phyloP scores from a whole-genome alignment of 371 early-diverging fungal species.

The Choanephora cucurbitarum region DNA sequence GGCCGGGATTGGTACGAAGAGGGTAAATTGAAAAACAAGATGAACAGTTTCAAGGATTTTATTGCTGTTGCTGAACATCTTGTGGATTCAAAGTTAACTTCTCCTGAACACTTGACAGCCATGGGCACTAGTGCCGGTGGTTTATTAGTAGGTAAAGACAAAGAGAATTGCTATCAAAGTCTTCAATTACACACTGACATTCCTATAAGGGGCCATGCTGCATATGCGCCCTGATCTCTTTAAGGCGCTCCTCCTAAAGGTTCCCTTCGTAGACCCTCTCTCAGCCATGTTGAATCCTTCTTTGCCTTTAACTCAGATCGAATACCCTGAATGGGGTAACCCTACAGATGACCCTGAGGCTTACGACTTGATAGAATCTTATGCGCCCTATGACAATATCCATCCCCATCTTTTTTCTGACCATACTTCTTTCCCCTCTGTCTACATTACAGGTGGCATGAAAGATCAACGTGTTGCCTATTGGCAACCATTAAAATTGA shows the following conservation, averaged over 20 bases:
- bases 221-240: conserved; percentile 78
- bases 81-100: conserved; percentile 53
- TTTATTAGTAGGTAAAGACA: conserved; percentile 62
- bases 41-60: conserved; percentile 72
- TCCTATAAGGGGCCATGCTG: no score
- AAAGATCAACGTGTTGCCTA: conserved; percentile 78
- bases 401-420: conserved; percentile 10
- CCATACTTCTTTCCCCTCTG: conserved; percentile 47
- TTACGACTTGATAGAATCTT: conserved; percentile 63
- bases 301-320: conserved; percentile 77
- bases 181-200: no score
- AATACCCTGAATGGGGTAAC: conserved; percentile 89
- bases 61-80: conserved; percentile 69
- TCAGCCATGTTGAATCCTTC: conserved; percentile 76
- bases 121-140: conserved; percentile 85
- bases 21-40: conserved; percentile 70
- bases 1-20: conserved; percentile 77
- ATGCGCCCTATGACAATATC: conserved; percentile 85
- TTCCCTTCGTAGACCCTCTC: conserved; percentile 86
- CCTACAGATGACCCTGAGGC: conserved; percentile 53
- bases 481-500: conserved; percentile 79
- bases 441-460: conserved; percentile 77
- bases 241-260: conserved; percentile 76
- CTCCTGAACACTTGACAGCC: conserved; percentile 56
- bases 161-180: no score